These are phyloP conservation scores for Pachyrhizus erosus DNA, from an alignment of 306 rosid species.

Conservation along the genomic window DNA sequence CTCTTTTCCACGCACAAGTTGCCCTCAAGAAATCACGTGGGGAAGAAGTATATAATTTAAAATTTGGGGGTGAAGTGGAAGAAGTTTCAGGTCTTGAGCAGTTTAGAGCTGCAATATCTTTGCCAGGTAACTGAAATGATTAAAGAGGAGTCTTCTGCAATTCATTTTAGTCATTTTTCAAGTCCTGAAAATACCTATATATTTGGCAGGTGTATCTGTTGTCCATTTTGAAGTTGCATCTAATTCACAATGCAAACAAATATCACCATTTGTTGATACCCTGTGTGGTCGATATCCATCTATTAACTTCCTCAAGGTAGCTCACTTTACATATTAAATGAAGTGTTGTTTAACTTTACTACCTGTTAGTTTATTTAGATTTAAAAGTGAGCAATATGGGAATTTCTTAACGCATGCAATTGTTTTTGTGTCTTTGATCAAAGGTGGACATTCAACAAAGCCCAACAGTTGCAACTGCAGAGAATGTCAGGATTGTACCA, in stretches of 20 bases:
- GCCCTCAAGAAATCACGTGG: slow-evolving; percentile 93
- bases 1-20: slow-evolving; percentile 83
- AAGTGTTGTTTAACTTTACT: neutral
- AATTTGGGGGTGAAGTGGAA: slow-evolving; percentile 94
- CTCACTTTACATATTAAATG: neutral
- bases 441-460: slow-evolving; percentile 80
- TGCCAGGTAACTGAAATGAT: slow-evolving; percentile 58
- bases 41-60: slow-evolving; percentile 81
- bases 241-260: slow-evolving; percentile 72
- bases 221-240: slow-evolving; percentile 85
- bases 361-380: neutral
- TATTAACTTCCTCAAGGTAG: slow-evolving; percentile 88
- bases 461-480: slow-evolving; percentile 68
- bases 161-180: neutral
- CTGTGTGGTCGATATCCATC: slow-evolving; percentile 85
- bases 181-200: neutral
- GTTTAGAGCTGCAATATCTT: slow-evolving; percentile 78
- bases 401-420: slow-evolving; percentile 33
- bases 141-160: neutral
- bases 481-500: slow-evolving; percentile 83
- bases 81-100: slow-evolving; percentile 79
- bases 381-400: neutral
- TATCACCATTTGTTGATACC: slow-evolving; percentile 76
- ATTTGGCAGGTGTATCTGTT: slow-evolving; percentile 72
- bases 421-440: slow-evolving; percentile 37